A percentile compares a stretch with the other conserved stretches of the same genome.
Evolutionary conservation across 2,329 filamentous ascomycete genomes (phyloP).

Genomic region (Rhynchosporium secalis): DNA sequence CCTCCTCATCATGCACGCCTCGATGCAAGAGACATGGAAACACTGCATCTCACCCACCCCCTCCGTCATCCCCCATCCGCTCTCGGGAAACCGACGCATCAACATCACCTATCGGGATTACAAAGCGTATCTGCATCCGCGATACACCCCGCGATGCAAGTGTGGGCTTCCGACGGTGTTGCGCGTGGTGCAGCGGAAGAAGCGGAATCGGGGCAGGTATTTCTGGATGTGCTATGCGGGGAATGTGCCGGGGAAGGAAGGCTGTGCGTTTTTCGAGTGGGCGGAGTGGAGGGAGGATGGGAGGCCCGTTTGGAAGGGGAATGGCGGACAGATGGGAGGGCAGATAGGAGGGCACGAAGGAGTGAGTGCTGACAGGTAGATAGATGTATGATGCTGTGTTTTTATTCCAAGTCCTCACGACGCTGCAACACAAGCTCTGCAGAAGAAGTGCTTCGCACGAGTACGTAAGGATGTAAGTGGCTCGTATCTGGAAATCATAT

Average conservation of each 20-base stretch:
- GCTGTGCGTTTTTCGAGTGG: constrained; percentile 82
- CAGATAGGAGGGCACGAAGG: no score
- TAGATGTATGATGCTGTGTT: no score
- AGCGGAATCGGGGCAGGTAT: constrained; percentile 74
- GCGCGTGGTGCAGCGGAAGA: constrained; percentile 77
- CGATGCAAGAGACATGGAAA: constrained; percentile 98
- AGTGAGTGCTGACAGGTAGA: no score
- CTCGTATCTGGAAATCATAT: no score
- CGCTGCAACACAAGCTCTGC: no score
- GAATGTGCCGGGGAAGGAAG: constrained; percentile 66
- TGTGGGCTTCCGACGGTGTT: constrained; percentile 71
- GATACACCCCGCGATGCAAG: constrained; percentile 72
- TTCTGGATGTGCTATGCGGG: constrained; percentile 93
- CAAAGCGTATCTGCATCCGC: constrained; percentile 72
- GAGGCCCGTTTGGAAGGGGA: constrained; percentile 62
- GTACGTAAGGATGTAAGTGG: no score
- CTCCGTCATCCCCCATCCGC: constrained; percentile 79
- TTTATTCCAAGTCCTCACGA: no score
- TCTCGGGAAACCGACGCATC: constrained; percentile 78
- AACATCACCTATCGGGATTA: constrained; percentile 96
- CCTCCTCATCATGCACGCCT: constrained; percentile 90
- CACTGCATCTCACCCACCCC: constrained; percentile 76
- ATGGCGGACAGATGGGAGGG: no score
- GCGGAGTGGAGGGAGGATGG: constrained; percentile 85
- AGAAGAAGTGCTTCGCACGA: no score